Percentiles rank a stretch among this genome's conserved stretches.
phyloP scores from a whole-genome alignment of 768 basidiomycete genomes.

The Tylopilus sp. region DNA sequence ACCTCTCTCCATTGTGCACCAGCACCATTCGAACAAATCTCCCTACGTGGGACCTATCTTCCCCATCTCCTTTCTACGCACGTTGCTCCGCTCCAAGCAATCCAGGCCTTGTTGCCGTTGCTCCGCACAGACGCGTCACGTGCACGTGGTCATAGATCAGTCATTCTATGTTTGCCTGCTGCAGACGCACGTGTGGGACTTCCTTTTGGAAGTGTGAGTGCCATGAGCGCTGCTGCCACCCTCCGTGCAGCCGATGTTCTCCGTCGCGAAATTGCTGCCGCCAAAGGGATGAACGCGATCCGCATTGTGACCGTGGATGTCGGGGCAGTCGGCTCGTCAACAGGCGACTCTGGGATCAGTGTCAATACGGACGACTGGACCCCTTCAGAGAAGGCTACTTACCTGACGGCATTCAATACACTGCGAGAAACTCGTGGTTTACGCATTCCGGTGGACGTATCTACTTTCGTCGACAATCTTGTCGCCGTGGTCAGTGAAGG shows the following conservation, averaged over 20 bases:
- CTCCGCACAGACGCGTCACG: conserved; percentile 64
- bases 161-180: conserved; percentile 74
- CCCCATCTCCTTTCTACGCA: conserved; percentile 74
- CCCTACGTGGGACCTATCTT: conserved; percentile 58
- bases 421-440: conserved; percentile 39
- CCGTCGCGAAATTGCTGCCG: conserved; percentile 66
- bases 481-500: conserved; percentile 60
- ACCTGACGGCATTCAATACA: conserved; percentile 65
- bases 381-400: conserved; percentile 66
- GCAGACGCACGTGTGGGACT: conserved; percentile 70
- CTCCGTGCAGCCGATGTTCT: conserved; percentile 70
- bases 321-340: conserved; percentile 44
- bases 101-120: conserved; percentile 74
- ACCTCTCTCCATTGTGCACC: conserved; percentile 35
- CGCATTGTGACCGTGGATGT: conserved; percentile 71
- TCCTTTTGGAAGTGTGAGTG: conserved; percentile 59
- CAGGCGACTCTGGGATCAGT: conserved; percentile 32
- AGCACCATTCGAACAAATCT: conserved; percentile 70
- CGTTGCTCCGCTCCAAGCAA: conserved; percentile 69
- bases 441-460: conserved; percentile 54
- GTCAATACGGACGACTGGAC: conserved; percentile 70
- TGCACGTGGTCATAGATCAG: conserved; percentile 41
- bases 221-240: conserved; percentile 76
- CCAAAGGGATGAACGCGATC: conserved; percentile 54
- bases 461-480: conserved; percentile 56